Evolutionary conservation across 257 asterid genomes (phyloP), one percentile per base, ranked within the genome.

Genomic region (Leptodermis oblonga): DNA sequence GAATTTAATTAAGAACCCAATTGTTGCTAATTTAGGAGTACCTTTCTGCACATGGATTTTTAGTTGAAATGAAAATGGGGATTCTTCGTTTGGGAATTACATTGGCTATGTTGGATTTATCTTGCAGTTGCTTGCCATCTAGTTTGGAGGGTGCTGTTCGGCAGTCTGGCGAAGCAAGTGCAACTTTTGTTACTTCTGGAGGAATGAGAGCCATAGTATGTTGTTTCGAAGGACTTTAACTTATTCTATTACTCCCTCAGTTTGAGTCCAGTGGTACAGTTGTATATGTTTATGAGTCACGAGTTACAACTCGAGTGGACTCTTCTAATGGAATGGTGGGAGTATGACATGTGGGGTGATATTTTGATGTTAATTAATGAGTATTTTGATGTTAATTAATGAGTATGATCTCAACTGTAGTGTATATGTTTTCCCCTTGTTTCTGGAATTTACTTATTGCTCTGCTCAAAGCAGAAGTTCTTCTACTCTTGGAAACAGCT

Each of bases 121-220:
- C 74, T 82, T 80, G 49, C 89, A 93, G 98, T 79, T 90, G 96
- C 78, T 78, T 93, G 81, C 97, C 98, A 69, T 83, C 90, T 78
- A 96, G 87, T 79, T 81, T 93, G 94, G 97, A 82, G 83, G 98
- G 96, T 73, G 98, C 98, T 33, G 94, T 93, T 73, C 83, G 75
- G 63, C 98, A 93, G 79, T 87, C 98, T 3, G 92, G 95, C 79
- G 85, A 79, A 84, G 95, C 98, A 71, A 77, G 81, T 75, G 96
- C 96, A 1, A 82, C 83, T 74, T 93, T 90, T 82, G 87, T 90
- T 65, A 84, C 95, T 52, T 79, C 94, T 0, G 98, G 98, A 70
- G 97, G 97, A 80, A 77, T 79, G 81, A 84, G 96, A 83, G 96
- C 96, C 37, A 87, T 87, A 41, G 98, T 93, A 87, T 31, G 97